Evolutionary conservation across 75 land plant species (phyloP), one percentile per base, ranked within the genome.

Genomic region (Sequoia sempervirens): DNA sequence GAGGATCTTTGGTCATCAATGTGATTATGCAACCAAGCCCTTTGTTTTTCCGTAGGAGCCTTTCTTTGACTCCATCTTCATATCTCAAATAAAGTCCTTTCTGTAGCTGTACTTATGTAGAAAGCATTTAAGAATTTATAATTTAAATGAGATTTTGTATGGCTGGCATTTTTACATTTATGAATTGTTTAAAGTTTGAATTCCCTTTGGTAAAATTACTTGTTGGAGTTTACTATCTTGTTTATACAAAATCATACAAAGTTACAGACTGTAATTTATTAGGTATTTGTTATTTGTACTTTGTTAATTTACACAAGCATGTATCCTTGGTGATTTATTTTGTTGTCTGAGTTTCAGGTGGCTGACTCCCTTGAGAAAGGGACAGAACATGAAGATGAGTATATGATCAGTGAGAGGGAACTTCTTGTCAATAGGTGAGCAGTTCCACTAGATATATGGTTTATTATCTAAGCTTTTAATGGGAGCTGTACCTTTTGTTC

Each of bases 341-440:
- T 82, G n/a, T 36, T n/a, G 15, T 66, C 32, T 45, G 80, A n/a
- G 50, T 80, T n/a, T 23, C 34, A 97, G 99, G 98, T 94, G 15
- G 99, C 99, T 28, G 99, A 97, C 82, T 96, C 99, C 34, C 94
- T 97, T 85, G 99, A 97, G 86, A 97, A 96, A 87, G 99, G 99
- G 34, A 97, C 99, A 64, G 98, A 97, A 87, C 98, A 97, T 88
- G 99, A 97, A 90, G 99, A 97, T 86, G 99, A 97, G 80, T 97
- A 97, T 86, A 97, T 97, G 99, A 97, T 97, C 78, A 97, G 99
- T 86, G 99, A 97, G 82, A 97, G 91, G 78, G 99, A 97, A 83
- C 96, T 96, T 30, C 93, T 97, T 52, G 95, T 97, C 3, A 97
- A 97, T 84, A 87, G 92, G 99, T 97, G 87, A 84, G 20, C 34